Percentiles rank a stretch among this genome's conserved stretches.
phyloP scores from a whole-genome alignment of 2,329 filamentous ascomycete genomes.

The Pseudogymnoascus sp. region DNA sequence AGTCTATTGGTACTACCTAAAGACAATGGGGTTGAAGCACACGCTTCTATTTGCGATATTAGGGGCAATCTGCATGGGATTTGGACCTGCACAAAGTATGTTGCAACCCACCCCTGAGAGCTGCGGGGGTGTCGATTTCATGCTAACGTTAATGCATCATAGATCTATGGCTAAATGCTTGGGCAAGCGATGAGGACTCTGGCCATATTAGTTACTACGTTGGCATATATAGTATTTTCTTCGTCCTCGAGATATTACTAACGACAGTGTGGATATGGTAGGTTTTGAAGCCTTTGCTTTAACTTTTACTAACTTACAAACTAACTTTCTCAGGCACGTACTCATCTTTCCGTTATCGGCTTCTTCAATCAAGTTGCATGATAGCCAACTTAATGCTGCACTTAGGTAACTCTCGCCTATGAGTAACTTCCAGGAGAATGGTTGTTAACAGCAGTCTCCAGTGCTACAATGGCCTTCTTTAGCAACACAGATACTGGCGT shows the following conservation, averaged over 20 bases:
- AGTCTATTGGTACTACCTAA: constrained; percentile 28
- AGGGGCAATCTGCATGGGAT: not conserved
- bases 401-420: not conserved
- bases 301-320: no score
- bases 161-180: not conserved
- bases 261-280: not conserved
- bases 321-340: constrained; percentile 6
- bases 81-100: not conserved
- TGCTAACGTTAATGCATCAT: not conserved
- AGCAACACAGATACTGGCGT: constrained; percentile 21
- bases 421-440: not conserved
- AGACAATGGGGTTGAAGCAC: constrained; percentile 21
- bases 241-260: not conserved
- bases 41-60: constrained; percentile 2
- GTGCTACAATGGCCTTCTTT: constrained; percentile 16
- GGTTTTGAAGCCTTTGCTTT: not conserved
- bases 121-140: not conserved
- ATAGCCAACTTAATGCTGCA: not conserved
- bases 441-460: not conserved
- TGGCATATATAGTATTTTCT: constrained; percentile 11
- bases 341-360: not conserved
- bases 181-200: not conserved
- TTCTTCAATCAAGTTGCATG: constrained; percentile 6
- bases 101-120: not conserved
- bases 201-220: constrained; percentile 1